These are phyloP conservation scores for Pythium insidiosum DNA, from an alignment of 352 stramenopile species.

Conservation along the genomic window DNA sequence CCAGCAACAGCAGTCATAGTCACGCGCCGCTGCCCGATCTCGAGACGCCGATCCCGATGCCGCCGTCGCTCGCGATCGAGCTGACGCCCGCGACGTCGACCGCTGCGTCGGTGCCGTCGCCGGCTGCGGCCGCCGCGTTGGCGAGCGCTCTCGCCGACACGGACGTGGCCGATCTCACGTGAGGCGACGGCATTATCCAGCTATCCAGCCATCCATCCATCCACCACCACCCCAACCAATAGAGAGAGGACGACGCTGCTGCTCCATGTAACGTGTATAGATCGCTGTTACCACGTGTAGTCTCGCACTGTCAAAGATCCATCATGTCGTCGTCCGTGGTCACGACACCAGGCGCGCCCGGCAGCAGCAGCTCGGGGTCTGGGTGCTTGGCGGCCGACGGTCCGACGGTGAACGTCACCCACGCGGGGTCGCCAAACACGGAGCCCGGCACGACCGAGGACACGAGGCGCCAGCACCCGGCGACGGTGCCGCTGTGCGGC, in stretches of 20 bases:
- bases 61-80: conserved; percentile 10
- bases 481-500: conserved; percentile 41
- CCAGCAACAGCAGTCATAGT: background rate
- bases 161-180: conserved; percentile 10
- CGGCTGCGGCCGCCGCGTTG: conserved; percentile 1
- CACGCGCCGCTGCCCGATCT: background rate
- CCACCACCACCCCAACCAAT: too few relatives aligned
- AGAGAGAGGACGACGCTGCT: too few relatives aligned
- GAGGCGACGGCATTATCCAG: too few relatives aligned
- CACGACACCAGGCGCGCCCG: background rate
- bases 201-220: too few relatives aligned
- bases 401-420: conserved; percentile 65
- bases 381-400: conserved; percentile 17
- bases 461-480: conserved; percentile 69
- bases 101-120: background rate
- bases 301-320: conserved; percentile 20
- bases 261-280: too few relatives aligned
- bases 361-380: conserved; percentile 7
- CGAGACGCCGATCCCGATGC: conserved; percentile 19
- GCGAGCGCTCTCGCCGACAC: conserved; percentile 7
- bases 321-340: conserved; percentile 16
- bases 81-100: background rate
- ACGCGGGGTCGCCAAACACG: conserved; percentile 74
- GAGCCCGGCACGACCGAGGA: conserved; percentile 50
- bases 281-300: too few relatives aligned